Evolutionary conservation across 768 basidiomycete species (phyloP).

Genomic region (Suillus paluster): DNA sequence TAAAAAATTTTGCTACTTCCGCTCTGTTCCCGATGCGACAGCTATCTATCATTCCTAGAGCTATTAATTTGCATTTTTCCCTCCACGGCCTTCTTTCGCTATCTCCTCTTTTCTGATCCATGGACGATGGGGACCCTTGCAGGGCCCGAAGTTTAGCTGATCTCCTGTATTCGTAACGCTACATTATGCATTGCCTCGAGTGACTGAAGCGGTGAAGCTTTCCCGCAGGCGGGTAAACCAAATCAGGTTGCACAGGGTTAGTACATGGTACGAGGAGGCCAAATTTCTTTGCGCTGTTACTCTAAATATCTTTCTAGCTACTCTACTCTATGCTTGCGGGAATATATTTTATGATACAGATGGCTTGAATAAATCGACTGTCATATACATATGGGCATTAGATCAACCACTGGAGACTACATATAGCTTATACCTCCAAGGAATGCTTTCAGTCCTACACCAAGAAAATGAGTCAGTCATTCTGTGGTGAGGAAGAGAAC

Average conservation of each 20-base stretch:
- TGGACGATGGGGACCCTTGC: background rate
- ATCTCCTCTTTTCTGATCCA: background rate
- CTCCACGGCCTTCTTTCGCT: background rate
- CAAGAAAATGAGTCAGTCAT: background rate
- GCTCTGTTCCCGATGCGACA: background rate
- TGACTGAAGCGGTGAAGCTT: background rate
- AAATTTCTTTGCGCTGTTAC: background rate
- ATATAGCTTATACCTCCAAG: background rate
- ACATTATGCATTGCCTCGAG: background rate
- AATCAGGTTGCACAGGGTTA: background rate
- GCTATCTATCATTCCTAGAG: background rate
- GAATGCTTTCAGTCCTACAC: background rate
- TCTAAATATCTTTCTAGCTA: background rate
- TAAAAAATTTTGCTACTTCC: background rate
- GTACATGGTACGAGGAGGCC: background rate
- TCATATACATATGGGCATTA: too few species aligned
- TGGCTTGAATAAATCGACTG: too few species aligned
- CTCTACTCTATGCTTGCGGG: background rate
- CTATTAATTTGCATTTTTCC: background rate
- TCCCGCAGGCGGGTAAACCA: background rate
- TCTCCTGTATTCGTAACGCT: background rate
- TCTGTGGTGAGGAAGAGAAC: background rate
- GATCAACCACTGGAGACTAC: too few species aligned
- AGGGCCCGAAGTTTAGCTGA: background rate
- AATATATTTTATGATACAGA: background rate